phyloP scores from a whole-genome alignment of 208 protist species.

The Angomonas deanei region DNA sequence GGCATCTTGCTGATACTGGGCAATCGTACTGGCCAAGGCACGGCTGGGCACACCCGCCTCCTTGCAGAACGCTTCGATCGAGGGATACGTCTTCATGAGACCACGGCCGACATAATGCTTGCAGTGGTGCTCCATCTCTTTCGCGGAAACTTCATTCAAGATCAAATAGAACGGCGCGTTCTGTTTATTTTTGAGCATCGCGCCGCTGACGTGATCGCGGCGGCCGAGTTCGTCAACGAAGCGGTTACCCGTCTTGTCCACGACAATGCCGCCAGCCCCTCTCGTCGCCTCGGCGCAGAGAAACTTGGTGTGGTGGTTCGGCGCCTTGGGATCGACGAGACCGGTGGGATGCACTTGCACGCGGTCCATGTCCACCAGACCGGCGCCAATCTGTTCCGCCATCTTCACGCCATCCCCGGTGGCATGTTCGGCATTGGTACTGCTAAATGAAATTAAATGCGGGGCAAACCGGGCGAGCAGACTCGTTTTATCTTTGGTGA shows the following conservation, averaged over 20 bases:
- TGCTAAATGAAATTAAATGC: conserved; percentile 58
- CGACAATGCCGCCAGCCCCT: conserved; percentile 89
- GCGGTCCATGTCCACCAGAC: conserved; percentile 52
- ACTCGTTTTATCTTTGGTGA: conserved; percentile 18
- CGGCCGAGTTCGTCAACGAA: conserved; percentile 92
- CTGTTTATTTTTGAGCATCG: conserved; percentile 47
- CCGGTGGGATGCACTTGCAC: conserved; percentile 92
- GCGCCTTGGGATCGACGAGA: conserved; percentile 88
- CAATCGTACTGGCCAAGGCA: conserved; percentile 30
- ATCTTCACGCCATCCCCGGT: conserved; percentile 81
- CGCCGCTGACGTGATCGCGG: conserved; percentile 84
- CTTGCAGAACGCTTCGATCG: conserved; percentile 36
- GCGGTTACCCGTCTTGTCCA: conserved; percentile 36
- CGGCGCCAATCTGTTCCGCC: conserved; percentile 43
- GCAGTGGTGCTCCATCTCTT: conserved; percentile 70
- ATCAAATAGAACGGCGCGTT: conserved; percentile 55
- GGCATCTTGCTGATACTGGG: conserved; percentile 42
- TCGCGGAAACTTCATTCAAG: conserved; percentile 43
- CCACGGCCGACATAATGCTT: conserved; percentile 77
- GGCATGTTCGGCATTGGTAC: conserved; percentile 83
- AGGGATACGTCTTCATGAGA: conserved; percentile 57
- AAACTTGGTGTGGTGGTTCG: conserved; percentile 77
- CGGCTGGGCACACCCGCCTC: conserved; percentile 25
- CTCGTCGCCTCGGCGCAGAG: conserved; percentile 93
- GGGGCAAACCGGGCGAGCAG: conserved; percentile 62